A percentile compares a stretch with the other conserved stretches of the same genome.
phyloP scores from a whole-genome alignment of 192 early-diverging fungal species.

The Coemansia sp. region DNA sequence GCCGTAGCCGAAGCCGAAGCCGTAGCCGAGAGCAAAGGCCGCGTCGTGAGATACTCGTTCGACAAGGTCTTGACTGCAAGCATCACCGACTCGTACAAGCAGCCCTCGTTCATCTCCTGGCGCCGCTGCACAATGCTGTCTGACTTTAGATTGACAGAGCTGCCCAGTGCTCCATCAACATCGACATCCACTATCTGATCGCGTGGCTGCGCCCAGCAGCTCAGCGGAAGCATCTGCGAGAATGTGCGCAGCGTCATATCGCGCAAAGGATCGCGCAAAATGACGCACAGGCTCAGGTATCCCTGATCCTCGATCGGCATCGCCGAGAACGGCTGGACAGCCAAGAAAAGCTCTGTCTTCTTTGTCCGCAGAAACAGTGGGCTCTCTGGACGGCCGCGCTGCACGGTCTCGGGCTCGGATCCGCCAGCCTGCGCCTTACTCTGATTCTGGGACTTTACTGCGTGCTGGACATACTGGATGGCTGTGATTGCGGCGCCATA shows the following conservation, averaged over 20 bases:
- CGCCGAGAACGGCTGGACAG: conserved; percentile 49
- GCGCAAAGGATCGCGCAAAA: conserved; percentile 45
- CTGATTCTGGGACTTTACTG: conserved; percentile 15
- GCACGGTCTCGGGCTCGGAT: neutral
- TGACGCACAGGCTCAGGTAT: conserved; percentile 41
- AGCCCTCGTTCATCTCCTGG: conserved; percentile 56
- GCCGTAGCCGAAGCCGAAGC: neutral
- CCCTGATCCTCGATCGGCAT: conserved; percentile 54
- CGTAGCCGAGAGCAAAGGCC: conserved; percentile 10
- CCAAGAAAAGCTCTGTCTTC: conserved; percentile 46
- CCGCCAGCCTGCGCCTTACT: neutral
- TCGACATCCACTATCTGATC: conserved; percentile 55
- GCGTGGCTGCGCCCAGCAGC: conserved; percentile 50
- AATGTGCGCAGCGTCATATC: conserved; percentile 46
- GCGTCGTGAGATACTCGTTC: conserved; percentile 52
- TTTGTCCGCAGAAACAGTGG: conserved; percentile 48
- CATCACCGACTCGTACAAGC: conserved; percentile 53
- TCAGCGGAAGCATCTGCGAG: conserved; percentile 56
- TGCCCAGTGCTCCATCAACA: conserved; percentile 45
- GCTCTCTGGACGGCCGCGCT: conserved; percentile 16
- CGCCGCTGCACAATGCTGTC: conserved; percentile 45
- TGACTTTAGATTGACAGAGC: conserved; percentile 32
- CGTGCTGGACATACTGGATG: conserved; percentile 45
- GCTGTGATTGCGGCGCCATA: conserved; percentile 51
- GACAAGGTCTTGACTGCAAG: conserved; percentile 49